Base-by-base conservation (phyloP, 768 basidiomycete genomes). In the Mycena kentingensis region DNA sequence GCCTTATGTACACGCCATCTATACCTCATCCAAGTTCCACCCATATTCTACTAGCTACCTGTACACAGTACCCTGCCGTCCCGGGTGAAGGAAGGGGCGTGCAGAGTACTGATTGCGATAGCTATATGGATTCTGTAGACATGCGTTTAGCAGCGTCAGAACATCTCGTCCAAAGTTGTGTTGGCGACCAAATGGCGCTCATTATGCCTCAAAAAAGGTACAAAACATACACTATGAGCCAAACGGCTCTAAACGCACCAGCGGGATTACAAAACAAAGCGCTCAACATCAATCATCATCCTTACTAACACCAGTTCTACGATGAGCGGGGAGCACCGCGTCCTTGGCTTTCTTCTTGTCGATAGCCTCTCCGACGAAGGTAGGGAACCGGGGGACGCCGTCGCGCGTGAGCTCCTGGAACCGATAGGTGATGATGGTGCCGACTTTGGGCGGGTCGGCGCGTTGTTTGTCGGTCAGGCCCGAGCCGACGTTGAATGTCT, bases 331-430 rank as follows among this genome's bases (percentile, higher is more conserved):
- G 6, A 82, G 67, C 49, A 77, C 78, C 5, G 80, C 81, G 62
- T 84, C 82, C 61, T 80, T 84, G 0, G 82, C 75, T 48, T 69
- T 66, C 16, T 70, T 70, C 61, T 84, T 84, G 57, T 84, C 82
- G 25, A 70, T 56, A 0, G 80, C 78, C 54, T 78, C 72, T 1
- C 81, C 80, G 41, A 82, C 58, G 54, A 66, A 84, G 0, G 78
- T 76, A 0, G 82, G 82, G 67, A 83, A 83, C 81, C 82, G 70
- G n/a, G 82, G 82, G 3, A 80, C 77, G 2, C 79, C 78, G 57
- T 80, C 77, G 53, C 69, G 74, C 1, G 81, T 83, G 16, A 84
- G 66, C 60, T 83, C 82, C 58, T 83, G 81, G 63, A 83, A 84
- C 27, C 80, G 73, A 66, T 84, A 84, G 0, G 71, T 71, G 27